Evolutionary conservation across 176 grass and related monocot genomes (phyloP).

Genomic region (Rhipidocladum racemiflorum): DNA sequence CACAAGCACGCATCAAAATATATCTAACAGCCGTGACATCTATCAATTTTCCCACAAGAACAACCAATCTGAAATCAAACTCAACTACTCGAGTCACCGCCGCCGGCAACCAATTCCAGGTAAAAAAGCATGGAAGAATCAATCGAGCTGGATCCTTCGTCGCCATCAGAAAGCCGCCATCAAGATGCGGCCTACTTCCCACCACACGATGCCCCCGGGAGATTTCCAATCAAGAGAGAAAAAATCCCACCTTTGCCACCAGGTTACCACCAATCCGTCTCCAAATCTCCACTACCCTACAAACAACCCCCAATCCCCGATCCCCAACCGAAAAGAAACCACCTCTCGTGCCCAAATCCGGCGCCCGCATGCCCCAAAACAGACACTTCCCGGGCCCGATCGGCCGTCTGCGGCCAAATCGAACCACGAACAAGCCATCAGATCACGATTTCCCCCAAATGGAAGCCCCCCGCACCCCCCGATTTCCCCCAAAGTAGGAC

Average conservation of each 20-base stretch:
- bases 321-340: not conserved
- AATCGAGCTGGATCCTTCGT: conserved; percentile 21
- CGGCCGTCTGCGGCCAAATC: conserved; percentile 5
- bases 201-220: conserved; percentile 20
- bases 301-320: not conserved
- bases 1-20: not conserved
- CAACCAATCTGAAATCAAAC: not conserved
- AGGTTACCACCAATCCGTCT: conserved; percentile 23
- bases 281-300: conserved; percentile 18
- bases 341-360: conserved; percentile 22
- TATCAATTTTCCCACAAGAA: not conserved
- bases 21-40: not conserved
- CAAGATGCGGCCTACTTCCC: conserved; percentile 13
- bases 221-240: conserved; percentile 21
- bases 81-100: not conserved
- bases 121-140: conserved; percentile 15
- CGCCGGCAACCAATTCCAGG: not conserved
- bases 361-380: not conserved
- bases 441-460: not conserved
- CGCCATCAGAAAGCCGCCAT: conserved; percentile 19
- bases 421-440: not conserved
- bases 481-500: no score
- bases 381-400: not conserved
- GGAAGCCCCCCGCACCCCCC: not conserved
- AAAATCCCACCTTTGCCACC: conserved; percentile 34